Evolutionary conservation across 768 basidiomycete species (phyloP), one percentile per base, ranked within the genome.

Genomic region (Suillus americanus): DNA sequence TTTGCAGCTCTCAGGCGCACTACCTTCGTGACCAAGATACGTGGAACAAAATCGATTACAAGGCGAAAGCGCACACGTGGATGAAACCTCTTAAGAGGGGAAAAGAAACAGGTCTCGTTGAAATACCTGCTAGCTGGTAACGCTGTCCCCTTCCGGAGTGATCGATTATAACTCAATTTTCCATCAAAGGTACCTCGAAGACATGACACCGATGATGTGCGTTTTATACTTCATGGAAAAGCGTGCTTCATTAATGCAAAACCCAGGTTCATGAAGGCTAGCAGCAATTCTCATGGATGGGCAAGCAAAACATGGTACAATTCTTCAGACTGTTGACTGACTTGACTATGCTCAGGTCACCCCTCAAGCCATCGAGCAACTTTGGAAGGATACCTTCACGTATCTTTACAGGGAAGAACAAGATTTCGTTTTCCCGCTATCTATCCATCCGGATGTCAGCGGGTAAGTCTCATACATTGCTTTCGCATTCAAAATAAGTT

Each of bases 381-480:
- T 90, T 10, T 91, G 90, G 90, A 89, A 89, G 70, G 86, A 87
- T 68, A 86, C 81, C 67, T 90, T 90, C 70, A 81, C 83, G 1
- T 90, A 89, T 70, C 85, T 80, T 55, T 88, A 89, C 71, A 75
- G 83, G 43, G 85, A 86, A 66, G 83, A 87, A 74, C 81, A 83
- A 64, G 80, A 85, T 69, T 86, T 88, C 66, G 81, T 86, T 37
- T 88, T 89, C 72, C 88, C 89, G 0, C 83, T 91, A 62, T 89
- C 87, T 1, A 88, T 91, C 51, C 90, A 90, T 69, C 90, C 90
- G 1, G 89, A 91, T 67, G 87, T 89, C 23, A 85, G 85, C 68
- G 89, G 88, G 82, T 82, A 73, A 62, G 82, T 72, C n/a, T 18
- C 28, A 20, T 18, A 43, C 63, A 66, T 70, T 48, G 30, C 59